Conservation (phyloP, 2,329 filamentous ascomycete genomes). For the Verticillium longisporum region DNA sequence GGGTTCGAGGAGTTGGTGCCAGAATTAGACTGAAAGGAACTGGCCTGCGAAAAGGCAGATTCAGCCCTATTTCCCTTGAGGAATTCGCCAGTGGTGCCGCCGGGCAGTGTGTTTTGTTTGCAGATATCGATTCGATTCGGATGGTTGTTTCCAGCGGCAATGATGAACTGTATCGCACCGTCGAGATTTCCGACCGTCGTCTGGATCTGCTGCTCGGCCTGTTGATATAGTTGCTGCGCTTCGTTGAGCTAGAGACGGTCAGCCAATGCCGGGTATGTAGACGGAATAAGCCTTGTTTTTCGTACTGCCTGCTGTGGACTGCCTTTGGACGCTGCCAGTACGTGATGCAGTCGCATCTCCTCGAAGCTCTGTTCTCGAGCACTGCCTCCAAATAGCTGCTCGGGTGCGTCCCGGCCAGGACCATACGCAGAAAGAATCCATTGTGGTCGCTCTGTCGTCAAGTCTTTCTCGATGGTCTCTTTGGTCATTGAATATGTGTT, state of each 20-base stretch:
- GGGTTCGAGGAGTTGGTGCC: constrained; percentile 8
- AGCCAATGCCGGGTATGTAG: constrained; percentile 3
- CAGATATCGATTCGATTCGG: constrained; percentile 68
- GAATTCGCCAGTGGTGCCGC: constrained; percentile 38
- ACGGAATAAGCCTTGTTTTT: background rate
- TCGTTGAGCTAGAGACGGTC: constrained; percentile 44
- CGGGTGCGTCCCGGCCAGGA: constrained; percentile 68
- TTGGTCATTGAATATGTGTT: constrained; percentile 46
- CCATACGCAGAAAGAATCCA: constrained; percentile 88
- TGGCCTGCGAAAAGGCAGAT: constrained; percentile 23
- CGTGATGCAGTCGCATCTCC: constrained; percentile 74
- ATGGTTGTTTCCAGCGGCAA: constrained; percentile 60
- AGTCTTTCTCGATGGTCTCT: constrained; percentile 57
- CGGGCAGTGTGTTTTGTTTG: constrained; percentile 34
- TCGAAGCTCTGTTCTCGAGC: constrained; percentile 81
- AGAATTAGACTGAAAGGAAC: constrained; percentile 13
- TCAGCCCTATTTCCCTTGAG: constrained; percentile 25
- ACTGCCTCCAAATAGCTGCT: constrained; percentile 75
- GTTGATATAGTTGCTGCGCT: constrained; percentile 53
- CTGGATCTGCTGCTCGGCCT: constrained; percentile 65
- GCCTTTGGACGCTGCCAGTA: constrained; percentile 50
- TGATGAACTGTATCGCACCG: constrained; percentile 65
- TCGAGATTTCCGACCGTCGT: constrained; percentile 61
- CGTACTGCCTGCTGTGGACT: constrained; percentile 48
- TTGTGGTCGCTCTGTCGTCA: constrained; percentile 64